Evolutionary conservation across 2,329 filamentous ascomycete genomes (phyloP).

Genomic region (Cryoendolithus antarcticus): DNA sequence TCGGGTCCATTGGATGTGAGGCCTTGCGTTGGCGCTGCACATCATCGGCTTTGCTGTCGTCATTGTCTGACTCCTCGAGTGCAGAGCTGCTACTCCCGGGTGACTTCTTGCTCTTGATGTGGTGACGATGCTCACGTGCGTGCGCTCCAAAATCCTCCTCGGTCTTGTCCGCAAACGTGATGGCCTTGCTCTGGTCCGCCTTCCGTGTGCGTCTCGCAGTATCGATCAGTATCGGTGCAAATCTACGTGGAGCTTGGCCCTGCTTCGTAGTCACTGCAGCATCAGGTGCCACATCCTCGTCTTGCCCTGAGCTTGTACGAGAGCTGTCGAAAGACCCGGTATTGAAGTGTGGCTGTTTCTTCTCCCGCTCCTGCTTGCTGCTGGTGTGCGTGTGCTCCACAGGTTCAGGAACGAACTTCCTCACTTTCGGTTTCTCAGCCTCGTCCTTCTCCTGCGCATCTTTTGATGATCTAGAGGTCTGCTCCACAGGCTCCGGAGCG

Average conservation of each 20-base stretch:
- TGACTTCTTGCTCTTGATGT: conserved; percentile 16
- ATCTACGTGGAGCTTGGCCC: conserved; percentile 39
- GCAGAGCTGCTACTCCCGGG: too few species aligned
- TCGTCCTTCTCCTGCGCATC: conserved; percentile 18
- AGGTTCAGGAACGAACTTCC: conserved; percentile 22
- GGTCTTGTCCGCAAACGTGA: conserved; percentile 56
- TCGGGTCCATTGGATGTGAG: too few species aligned
- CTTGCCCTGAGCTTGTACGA: conserved; percentile 2
- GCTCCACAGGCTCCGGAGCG: conserved; percentile 59
- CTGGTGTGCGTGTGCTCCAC: conserved; percentile 20
- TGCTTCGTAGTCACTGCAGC: conserved; percentile 10
- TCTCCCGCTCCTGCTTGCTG: conserved; percentile 10
- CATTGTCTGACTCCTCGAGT: too few species aligned
- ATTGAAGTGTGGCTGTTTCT: conserved; percentile 11
- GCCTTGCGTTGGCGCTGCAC: too few species aligned
- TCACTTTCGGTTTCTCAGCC: conserved; percentile 7
- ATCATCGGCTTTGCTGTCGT: too few species aligned
- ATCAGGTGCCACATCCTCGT: conserved; percentile 2
- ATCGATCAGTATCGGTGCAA: conserved; percentile 71
- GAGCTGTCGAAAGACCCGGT: conserved; percentile 4
- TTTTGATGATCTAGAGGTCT: conserved; percentile 47
- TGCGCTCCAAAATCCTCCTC: conserved; percentile 31
- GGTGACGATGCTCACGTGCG: conserved; percentile 19
- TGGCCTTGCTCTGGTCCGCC: conserved; percentile 50
- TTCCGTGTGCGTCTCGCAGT: conserved; percentile 61